phyloP scores from a whole-genome alignment of 352 stramenopile species.

The Phytopythium chamaehyphon region DNA sequence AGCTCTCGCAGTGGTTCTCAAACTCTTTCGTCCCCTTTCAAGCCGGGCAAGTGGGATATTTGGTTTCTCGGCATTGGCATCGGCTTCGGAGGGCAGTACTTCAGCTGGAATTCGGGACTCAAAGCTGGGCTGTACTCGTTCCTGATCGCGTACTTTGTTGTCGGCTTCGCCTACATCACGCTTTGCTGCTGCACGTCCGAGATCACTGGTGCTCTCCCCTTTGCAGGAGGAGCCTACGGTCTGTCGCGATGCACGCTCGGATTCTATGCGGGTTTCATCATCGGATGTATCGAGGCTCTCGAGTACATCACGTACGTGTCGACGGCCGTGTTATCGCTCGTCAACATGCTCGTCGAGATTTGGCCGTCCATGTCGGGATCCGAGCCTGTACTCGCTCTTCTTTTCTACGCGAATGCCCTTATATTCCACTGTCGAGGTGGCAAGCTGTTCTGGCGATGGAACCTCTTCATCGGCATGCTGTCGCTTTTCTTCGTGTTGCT shows the following conservation, averaged over 20 bases:
- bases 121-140: conserved; percentile 16
- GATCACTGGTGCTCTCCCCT: conserved; percentile 25
- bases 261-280: conserved; percentile 26
- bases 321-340: conserved; percentile 16
- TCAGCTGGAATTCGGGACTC: conserved; percentile 33
- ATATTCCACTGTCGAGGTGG: conserved; percentile 18
- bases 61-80: conserved; percentile 30
- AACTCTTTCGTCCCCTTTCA: conserved; percentile 85
- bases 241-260: conserved; percentile 29
- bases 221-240: conserved; percentile 29
- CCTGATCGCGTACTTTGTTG: conserved; percentile 17
- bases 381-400: conserved; percentile 16
- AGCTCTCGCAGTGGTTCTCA: conserved; percentile 95
- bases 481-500: conserved; percentile 26
- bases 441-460: conserved; percentile 30
- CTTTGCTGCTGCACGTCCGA: conserved; percentile 27
- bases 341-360: conserved; percentile 19
- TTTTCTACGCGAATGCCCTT: conserved; percentile 20
- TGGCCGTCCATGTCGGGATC: conserved; percentile 7
- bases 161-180: conserved; percentile 21
- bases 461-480: conserved; percentile 18
- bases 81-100: conserved; percentile 31
- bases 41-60: conserved; percentile 83
- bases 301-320: conserved; percentile 33
- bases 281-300: conserved; percentile 27